Percentiles rank a stretch among this genome's conserved stretches.
phyloP scores from a whole-genome alignment of 345 rosid species.

The Salix koriyanagi region DNA sequence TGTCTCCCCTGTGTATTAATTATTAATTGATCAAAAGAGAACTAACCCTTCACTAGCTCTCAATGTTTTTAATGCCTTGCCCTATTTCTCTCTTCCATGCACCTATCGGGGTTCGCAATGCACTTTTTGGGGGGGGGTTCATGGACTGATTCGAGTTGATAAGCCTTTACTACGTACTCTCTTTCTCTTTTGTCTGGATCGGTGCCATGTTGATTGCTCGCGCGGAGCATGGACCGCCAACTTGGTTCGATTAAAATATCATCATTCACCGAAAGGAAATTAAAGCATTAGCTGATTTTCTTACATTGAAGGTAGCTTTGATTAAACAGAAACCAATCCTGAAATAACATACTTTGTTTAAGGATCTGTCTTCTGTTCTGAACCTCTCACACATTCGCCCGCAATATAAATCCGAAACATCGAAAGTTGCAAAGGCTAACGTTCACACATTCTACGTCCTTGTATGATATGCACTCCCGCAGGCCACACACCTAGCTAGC shows the following conservation, averaged over 20 bases:
- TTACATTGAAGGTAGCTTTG: too few relatives aligned
- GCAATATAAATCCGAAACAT: too few relatives aligned
- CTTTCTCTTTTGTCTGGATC: not conserved
- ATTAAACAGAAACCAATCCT: too few relatives aligned
- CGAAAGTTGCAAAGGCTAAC: not conserved
- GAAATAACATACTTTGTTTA: too few relatives aligned
- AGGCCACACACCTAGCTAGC: too few relatives aligned
- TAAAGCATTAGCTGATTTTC: too few relatives aligned
- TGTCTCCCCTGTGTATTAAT: constrained; percentile 7
- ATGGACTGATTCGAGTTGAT: not conserved
- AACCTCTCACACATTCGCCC: too few relatives aligned
- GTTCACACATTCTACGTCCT: not conserved
- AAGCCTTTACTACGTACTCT: not conserved
- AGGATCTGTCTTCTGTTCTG: too few relatives aligned
- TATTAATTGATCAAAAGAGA: too few relatives aligned
- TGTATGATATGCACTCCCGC: too few relatives aligned
- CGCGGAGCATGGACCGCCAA: not conserved
- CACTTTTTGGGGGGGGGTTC: not conserved
- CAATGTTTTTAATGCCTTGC: not conserved
- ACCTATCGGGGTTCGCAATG: constrained; percentile 11
- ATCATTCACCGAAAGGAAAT: too few relatives aligned
- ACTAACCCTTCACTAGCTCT: not conserved
- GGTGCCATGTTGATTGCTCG: not conserved
- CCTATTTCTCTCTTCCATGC: constrained; percentile 8
- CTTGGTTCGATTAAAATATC: not conserved